Evolutionary conservation across 2,329 filamentous ascomycete genomes (phyloP).

Genomic region (Dothistroma pini): DNA sequence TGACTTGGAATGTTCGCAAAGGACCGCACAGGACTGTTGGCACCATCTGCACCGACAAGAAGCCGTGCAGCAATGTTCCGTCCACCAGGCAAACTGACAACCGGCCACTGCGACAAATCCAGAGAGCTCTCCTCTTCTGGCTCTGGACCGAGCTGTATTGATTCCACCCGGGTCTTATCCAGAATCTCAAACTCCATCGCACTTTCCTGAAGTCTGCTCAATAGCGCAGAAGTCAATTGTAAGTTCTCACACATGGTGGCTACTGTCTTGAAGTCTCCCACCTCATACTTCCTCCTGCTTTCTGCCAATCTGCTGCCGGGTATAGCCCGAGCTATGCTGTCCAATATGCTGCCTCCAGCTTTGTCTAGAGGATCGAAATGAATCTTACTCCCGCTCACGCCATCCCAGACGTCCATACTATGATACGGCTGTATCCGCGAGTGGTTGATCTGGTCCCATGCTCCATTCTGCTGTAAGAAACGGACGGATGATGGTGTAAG

Average conservation of each 20-base stretch:
- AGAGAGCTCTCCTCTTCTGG: conserved; percentile 52
- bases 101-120: conserved; percentile 83
- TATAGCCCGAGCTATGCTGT: conserved; percentile 28
- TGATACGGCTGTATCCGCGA: conserved; percentile 81
- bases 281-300: conserved; percentile 25
- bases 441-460: conserved; percentile 72
- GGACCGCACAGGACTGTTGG: conserved; percentile 85
- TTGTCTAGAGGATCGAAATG: conserved; percentile 57
- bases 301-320: conserved; percentile 28
- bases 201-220: conserved; percentile 52
- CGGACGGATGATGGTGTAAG: conserved; percentile 83
- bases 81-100: conserved; percentile 68
- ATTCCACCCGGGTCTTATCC: conserved; percentile 71
- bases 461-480: conserved; percentile 75
- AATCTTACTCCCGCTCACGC: conserved; percentile 79
- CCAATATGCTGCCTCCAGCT: conserved; percentile 22
- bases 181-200: conserved; percentile 66
- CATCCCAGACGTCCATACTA: conserved; percentile 99
- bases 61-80: conserved; percentile 69
- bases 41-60: conserved; percentile 88
- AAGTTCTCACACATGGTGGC: conserved; percentile 97
- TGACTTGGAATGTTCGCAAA: conserved; percentile 82
- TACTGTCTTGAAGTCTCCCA: conserved; percentile 49
- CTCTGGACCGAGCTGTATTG: conserved; percentile 69
- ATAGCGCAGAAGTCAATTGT: conserved; percentile 76